phyloP scores from a whole-genome alignment of 163 green algal species.

The Volvox carteri region DNA sequence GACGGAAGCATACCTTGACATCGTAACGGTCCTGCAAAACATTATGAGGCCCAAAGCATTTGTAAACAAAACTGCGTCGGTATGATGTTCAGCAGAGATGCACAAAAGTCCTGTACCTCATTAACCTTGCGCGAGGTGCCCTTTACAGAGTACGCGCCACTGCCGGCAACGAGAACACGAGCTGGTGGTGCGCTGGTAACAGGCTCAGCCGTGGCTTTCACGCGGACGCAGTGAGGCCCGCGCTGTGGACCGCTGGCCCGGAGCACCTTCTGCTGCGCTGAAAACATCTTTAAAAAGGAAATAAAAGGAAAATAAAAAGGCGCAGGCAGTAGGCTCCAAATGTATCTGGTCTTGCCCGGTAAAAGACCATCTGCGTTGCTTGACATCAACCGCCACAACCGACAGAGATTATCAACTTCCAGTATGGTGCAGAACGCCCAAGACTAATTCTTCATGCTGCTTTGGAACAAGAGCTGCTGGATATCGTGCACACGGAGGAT shows the following conservation, averaged over 20 bases:
- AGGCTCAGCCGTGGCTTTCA: not conserved
- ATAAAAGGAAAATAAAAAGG: not conserved
- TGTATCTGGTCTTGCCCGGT: not conserved
- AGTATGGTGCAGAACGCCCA: not conserved
- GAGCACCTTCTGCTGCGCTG: conserved; percentile 17
- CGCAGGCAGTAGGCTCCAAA: too few species aligned
- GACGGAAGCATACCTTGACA: conserved; percentile 46
- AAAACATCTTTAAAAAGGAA: not conserved
- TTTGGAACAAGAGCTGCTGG: not conserved
- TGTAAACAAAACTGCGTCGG: too few species aligned
- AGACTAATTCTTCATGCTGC: not conserved
- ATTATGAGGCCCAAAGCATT: too few species aligned
- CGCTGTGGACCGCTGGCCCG: not conserved
- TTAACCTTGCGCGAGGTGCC: conserved; percentile 70
- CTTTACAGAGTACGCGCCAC: conserved; percentile 54
- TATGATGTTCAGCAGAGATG: not conserved
- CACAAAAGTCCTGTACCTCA: conserved; percentile 51
- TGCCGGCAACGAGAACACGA: conserved; percentile 14
- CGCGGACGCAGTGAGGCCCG: not conserved
- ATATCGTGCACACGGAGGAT: not conserved
- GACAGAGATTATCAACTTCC: not conserved
- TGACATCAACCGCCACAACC: not conserved
- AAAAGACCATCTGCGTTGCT: not conserved
- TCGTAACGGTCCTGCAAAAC: conserved; percentile 60
- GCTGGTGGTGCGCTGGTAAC: not conserved